A percentile compares a stretch with the other conserved stretches of the same genome.
These are phyloP conservation scores for Lasiosphaeria miniovina DNA, from an alignment of 495 filamentous ascomycete genomes.

Conservation along the genomic window DNA sequence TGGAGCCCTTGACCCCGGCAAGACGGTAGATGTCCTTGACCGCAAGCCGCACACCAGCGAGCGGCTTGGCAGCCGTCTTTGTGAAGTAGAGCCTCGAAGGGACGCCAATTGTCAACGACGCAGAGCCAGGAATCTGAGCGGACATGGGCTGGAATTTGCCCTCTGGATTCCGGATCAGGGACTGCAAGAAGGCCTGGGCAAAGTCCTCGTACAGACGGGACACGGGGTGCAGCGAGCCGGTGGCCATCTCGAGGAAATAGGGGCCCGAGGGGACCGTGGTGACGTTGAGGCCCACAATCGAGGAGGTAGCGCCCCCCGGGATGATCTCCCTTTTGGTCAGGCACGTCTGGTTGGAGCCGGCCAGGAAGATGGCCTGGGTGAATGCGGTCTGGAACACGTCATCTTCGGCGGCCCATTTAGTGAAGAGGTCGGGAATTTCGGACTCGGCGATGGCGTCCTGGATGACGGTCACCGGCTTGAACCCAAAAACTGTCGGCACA, in stretches of 20 bases:
- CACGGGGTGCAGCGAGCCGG: constrained; percentile 38
- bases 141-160: constrained; percentile 40
- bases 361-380: constrained; percentile 27
- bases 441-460: constrained; percentile 20
- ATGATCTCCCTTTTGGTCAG: constrained; percentile 7
- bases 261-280: constrained; percentile 42
- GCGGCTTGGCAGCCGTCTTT: constrained; percentile 38
- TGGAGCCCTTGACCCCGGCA: constrained; percentile 50
- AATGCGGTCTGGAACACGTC: constrained; percentile 46
- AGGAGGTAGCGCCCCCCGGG: constrained; percentile 13
- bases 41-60: constrained; percentile 52
- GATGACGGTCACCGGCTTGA: constrained; percentile 43
- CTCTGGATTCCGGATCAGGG: constrained; percentile 32
- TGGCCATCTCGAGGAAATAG: constrained; percentile 43
- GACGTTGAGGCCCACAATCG: constrained; percentile 20
- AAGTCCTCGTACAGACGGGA: constrained; percentile 44
- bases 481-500: constrained; percentile 17
- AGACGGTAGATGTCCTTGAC: constrained; percentile 64
- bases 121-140: constrained; percentile 30
- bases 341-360: constrained; percentile 12
- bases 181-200: constrained; percentile 37
- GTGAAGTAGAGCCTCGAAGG: constrained; percentile 55
- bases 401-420: constrained; percentile 32
- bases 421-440: constrained; percentile 25
- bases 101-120: constrained; percentile 36